Conservation (phyloP, 352 stramenopile species). For the Globisporangium nodosum region DNA sequence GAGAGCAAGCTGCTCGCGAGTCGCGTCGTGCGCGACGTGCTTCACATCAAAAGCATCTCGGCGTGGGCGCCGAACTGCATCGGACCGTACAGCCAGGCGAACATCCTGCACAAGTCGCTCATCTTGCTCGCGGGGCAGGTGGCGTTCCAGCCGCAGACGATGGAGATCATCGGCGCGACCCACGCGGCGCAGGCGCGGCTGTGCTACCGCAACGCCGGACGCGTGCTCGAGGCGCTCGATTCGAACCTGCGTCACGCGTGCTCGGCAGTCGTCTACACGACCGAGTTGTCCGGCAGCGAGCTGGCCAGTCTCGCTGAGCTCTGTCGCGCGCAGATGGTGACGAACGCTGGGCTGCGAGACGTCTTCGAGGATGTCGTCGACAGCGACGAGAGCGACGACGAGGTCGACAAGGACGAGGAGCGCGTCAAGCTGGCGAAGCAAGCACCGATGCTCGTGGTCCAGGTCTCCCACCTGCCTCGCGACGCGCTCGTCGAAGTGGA, state of each 20-base stretch:
- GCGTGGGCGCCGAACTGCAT: constrained; percentile 98
- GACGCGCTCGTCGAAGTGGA: constrained; percentile 73
- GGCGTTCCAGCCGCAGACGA: constrained; percentile 92
- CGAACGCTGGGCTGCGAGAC: constrained; percentile 51
- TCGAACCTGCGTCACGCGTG: constrained; percentile 77
- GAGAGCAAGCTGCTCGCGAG: constrained; percentile 50
- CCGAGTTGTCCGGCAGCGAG: background rate
- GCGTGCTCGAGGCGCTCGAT: constrained; percentile 66
- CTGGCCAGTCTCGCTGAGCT: constrained; percentile 7
- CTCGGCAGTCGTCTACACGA: constrained; percentile 60
- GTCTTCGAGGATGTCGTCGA: constrained; percentile 49
- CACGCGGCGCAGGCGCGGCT: constrained; percentile 40
- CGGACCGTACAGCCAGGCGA: constrained; percentile 98
- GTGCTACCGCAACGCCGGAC: constrained; percentile 58
- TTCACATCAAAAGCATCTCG: constrained; percentile 96
- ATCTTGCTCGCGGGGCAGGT: constrained; percentile 97
- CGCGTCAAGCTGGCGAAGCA: constrained; percentile 36
- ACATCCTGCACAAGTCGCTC: constrained; percentile 88
- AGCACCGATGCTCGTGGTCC: constrained; percentile 52
- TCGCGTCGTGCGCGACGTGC: constrained; percentile 71
- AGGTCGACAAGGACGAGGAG: constrained; percentile 56
- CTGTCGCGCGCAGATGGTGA: constrained; percentile 20
- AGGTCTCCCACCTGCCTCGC: constrained; percentile 65
- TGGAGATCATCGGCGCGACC: constrained; percentile 77
- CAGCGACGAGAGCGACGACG: constrained; percentile 72